Conservation (phyloP, 169 alveolate genomes). For the Cryptosporidium ubiquitum region DNA sequence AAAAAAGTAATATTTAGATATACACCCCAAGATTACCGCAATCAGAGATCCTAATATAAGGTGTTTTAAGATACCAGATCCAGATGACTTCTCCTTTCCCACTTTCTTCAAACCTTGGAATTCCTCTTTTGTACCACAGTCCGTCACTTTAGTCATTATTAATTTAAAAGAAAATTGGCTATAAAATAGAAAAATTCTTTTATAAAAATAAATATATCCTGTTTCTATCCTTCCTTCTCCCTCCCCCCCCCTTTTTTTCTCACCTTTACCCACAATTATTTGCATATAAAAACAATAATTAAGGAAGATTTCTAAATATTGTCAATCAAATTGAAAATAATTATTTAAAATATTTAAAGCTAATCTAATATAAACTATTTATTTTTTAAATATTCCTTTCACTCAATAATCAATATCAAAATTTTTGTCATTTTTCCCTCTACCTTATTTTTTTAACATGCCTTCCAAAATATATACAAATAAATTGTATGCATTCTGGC, state of each 20-base stretch:
- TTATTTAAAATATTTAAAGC: too few species aligned
- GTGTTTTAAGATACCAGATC: constrained; percentile 5
- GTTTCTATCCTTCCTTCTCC: not conserved
- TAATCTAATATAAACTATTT: too few species aligned
- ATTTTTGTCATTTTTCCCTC: not conserved
- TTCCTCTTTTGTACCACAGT: not conserved
- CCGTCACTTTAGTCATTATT: not conserved
- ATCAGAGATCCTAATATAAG: constrained; percentile 21
- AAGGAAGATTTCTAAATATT: not conserved
- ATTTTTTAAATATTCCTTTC: too few species aligned
- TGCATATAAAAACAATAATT: not conserved
- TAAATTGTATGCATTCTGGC: not conserved
- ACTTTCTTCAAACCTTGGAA: not conserved
- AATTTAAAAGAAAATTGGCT: not conserved
- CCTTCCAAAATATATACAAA: too few species aligned
- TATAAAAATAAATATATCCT: not conserved
- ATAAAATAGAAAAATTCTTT: too few species aligned
- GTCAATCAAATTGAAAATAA: not conserved
- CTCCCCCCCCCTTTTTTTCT: not conserved
- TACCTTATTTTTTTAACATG: too few species aligned
- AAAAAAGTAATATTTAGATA: not conserved
- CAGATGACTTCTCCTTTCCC: not conserved
- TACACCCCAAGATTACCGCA: constrained; percentile 14
- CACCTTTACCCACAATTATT: not conserved
- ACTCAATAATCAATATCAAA: too few species aligned